Percentiles rank a stretch among this genome's conserved stretches.
These are phyloP conservation scores for Argentina anserina DNA, from an alignment of 306 rosid species.

Conservation along the genomic window DNA sequence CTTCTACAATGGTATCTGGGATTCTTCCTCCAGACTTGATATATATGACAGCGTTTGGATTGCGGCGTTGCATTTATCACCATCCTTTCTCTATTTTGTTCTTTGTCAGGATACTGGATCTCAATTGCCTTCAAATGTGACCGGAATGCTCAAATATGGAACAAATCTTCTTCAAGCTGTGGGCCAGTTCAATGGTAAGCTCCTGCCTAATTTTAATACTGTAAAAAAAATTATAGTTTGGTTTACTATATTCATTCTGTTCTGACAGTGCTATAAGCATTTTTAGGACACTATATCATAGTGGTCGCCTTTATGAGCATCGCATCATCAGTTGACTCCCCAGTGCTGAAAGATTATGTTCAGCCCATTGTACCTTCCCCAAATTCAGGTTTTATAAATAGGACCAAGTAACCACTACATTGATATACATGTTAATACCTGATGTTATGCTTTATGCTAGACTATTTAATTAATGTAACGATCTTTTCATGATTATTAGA, in stretches of 20 bases:
- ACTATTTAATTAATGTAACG: constrained; percentile 11
- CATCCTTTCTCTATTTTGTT: constrained; percentile 10
- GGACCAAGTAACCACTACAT: background rate
- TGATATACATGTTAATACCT: background rate
- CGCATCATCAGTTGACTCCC: constrained; percentile 37
- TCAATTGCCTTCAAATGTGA: constrained; percentile 76
- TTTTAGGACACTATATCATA: constrained; percentile 70
- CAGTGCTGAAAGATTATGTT: constrained; percentile 56
- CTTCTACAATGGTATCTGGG: constrained; percentile 49
- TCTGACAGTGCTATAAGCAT: constrained; percentile 30
- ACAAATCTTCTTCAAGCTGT: constrained; percentile 86
- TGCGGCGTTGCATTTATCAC: constrained; percentile 23
- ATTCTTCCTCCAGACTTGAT: constrained; percentile 16
- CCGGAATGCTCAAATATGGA: constrained; percentile 64
- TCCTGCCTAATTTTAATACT: constrained; percentile 18
- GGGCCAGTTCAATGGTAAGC: constrained; percentile 82
- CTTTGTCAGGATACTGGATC: constrained; percentile 77
- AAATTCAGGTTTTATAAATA: constrained; percentile 51
- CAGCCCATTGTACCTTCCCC: constrained; percentile 47
- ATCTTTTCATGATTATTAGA: constrained; percentile 30
- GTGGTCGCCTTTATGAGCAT: constrained; percentile 66
- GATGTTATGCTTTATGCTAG: background rate
- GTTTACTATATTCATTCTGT: constrained; percentile 11
- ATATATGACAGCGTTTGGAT: constrained; percentile 12
- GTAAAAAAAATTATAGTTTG: constrained; percentile 26